These are phyloP conservation scores for Candida tunisiensis DNA, from an alignment of 1,139 yeast species.

Conservation along the genomic window DNA sequence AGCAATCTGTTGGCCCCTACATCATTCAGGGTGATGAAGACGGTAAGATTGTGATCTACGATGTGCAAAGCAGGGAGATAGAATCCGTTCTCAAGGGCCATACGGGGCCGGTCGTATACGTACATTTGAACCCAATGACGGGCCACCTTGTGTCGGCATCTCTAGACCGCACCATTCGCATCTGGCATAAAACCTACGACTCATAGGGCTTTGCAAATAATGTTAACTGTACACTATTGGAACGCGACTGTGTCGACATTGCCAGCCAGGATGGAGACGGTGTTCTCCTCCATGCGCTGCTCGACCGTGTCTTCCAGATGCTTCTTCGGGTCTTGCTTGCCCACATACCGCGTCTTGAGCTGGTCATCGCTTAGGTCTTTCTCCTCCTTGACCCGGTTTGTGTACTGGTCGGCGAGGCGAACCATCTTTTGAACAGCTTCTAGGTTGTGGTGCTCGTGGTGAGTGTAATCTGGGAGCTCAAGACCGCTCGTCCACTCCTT, in stretches of 20 bases:
- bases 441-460: slow-evolving; percentile 60
- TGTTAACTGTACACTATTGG: slow-evolving; percentile 7
- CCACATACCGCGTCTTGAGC: slow-evolving; percentile 88
- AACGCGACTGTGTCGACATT: slow-evolving; percentile 63
- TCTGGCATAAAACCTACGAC: slow-evolving; percentile 13
- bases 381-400: slow-evolving; percentile 85
- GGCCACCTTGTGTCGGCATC: slow-evolving; percentile 25
- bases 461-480: slow-evolving; percentile 58
- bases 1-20: slow-evolving; percentile 17
- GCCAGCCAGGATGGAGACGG: slow-evolving; percentile 73
- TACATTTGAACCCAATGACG: slow-evolving; percentile 11
- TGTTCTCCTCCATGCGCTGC: slow-evolving; percentile 71
- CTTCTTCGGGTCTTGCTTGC: slow-evolving; percentile 97
- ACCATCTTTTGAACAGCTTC: slow-evolving; percentile 69
- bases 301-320: slow-evolving; percentile 88
- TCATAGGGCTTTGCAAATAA: not conserved
- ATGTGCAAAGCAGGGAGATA: slow-evolving; percentile 48
- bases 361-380: slow-evolving; percentile 78
- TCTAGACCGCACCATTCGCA: slow-evolving; percentile 22
- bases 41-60: slow-evolving; percentile 54
- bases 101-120: slow-evolving; percentile 21
- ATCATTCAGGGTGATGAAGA: slow-evolving; percentile 54
- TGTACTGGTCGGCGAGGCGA: slow-evolving; percentile 78
- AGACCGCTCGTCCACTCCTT: slow-evolving; percentile 94
- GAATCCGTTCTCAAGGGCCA: slow-evolving; percentile 22